Percentiles rank a stretch among this genome's conserved stretches.
Evolutionary conservation across 2,329 filamentous ascomycete species (phyloP).

Genomic region (Bipolaris bicolor): DNA sequence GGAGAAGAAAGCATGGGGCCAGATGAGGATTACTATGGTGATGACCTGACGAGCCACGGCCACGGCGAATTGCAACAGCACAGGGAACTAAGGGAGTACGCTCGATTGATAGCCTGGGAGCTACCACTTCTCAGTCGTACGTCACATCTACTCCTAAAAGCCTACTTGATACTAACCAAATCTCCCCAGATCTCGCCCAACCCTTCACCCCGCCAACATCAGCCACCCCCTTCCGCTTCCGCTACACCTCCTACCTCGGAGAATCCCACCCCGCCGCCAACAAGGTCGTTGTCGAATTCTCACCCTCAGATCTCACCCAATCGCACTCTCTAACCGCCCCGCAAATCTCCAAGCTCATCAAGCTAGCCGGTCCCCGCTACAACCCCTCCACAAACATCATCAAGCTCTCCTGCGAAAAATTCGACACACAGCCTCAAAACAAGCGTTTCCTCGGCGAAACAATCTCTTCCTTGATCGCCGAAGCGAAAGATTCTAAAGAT

Average conservation of each 20-base stretch:
- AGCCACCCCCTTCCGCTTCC: conserved; percentile 81
- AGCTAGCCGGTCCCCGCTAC: conserved; percentile 83
- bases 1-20: conserved; percentile 60
- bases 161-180: neutral
- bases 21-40: conserved; percentile 71
- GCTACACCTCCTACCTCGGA: conserved; percentile 96
- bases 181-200: conserved; percentile 73
- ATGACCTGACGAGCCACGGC: conserved; percentile 82
- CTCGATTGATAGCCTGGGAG: conserved; percentile 89
- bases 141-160: conserved; percentile 43
- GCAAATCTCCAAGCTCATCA: conserved; percentile 82
- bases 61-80: conserved; percentile 89
- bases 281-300: conserved; percentile 95
- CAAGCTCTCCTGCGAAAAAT: conserved; percentile 90
- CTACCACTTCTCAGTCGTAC: conserved; percentile 88
- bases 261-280: conserved; percentile 88
- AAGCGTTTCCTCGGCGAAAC: conserved; percentile 90
- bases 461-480: conserved; percentile 72
- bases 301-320: conserved; percentile 73
- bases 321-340: conserved; percentile 69
- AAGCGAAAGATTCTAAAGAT: conserved; percentile 77
- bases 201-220: conserved; percentile 75
- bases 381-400: conserved; percentile 82
- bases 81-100: conserved; percentile 86
- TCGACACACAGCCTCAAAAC: conserved; percentile 89